Base-by-base conservation (phyloP, 371 early-diverging fungal genomes). In the Lichtheimia hyalospora region DNA sequence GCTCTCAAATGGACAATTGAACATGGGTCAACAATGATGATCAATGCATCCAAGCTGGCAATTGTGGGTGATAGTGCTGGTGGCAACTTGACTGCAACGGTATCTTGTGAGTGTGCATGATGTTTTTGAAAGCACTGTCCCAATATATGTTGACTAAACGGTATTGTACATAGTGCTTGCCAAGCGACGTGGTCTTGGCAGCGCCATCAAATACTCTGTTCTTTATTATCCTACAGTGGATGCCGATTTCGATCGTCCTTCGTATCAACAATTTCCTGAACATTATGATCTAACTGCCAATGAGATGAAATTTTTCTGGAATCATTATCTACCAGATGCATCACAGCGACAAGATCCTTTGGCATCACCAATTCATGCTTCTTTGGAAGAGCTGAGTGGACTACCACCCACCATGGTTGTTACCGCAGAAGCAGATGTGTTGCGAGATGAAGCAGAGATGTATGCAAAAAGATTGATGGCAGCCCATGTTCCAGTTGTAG, bases 11-110 rank as follows among this genome's bases (percentile, higher is more conserved):
- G 72, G 72, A 59, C 60, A 2, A 25, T 41, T 7, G 50, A 65
- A 14, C 64, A 71, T 49, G 63, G 62, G 2, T 16, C 48, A 4
- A 46, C 58, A 20, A 20, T 71, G 3, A 41, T 40, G 14, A 60
- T 69, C 3, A 68, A 75, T 50, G 60, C 66, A 3, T 54, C 43
- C 3, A 62, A 61, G 28, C 39, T 75, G 8, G 73, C 67, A n/a
- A 64, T 72, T 7, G 54, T 56, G 1, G 76, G 76, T 24, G 71
- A 73, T 61, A 66, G 67, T 16, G 70, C 71, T 6, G 76, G 76
- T 21, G 76, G 76, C 2, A 73, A 73, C 52, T 59, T 76, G 12
- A 55, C 71, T 16, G 62, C 71, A 2, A 65, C 63, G 2, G 44
- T 73, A 3, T 25, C 68, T 43, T 21, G 73, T 73, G 63, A 69